Base-by-base conservation (phyloP, 2,329 filamentous ascomycete species). In the Cadophora sp. region DNA sequence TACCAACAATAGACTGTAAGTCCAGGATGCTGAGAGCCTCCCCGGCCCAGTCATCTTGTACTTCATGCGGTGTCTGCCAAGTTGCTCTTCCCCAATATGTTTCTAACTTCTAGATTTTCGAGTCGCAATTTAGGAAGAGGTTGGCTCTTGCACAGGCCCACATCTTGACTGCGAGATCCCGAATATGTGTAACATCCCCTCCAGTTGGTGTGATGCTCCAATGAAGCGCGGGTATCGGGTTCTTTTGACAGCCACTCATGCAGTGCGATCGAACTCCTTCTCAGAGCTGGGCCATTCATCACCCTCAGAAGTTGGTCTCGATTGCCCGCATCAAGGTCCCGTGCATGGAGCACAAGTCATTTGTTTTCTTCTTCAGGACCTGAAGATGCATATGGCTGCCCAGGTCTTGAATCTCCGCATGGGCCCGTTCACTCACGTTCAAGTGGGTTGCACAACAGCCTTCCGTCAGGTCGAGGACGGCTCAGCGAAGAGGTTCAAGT, bases 241-340 rank as follows among this genome's bases (percentile, higher is more conserved):
- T 53, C 47, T 53, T 65, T 65, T 60, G 55, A 48, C 45, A 50
- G 55, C 62, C 51, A 39, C 14, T 51, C 22, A 65, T 59, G 62
- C 55, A 41, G 55, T 60, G 47, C 30, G 33, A 51, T 60, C 7
- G 9, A 51, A 14, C 14, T 41, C 43, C 3, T 41, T 22, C 18
- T 36, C 45, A 14, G 27, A 50, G 39, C 20, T 47, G 33, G 45
- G n/a, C 33, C 43, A 51, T 45, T 59, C 36, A 27, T 14, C 30
- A 1, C 27, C 36, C 47, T 43, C 55, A 53, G 30, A 59, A 53
- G 45, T 47, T 24, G 51, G 20, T 30, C 24, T 22, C 20, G 9
- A 56, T 53, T 27, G 24, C 36, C 36, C 30, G 18, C 16, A 27
- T 59, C 36, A 30, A 27, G 20, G 27, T 45, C 47, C 39, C n/a